These are phyloP conservation scores for Macaranga tanarius DNA, from an alignment of 441 rosid genomes.

Conservation along the genomic window DNA sequence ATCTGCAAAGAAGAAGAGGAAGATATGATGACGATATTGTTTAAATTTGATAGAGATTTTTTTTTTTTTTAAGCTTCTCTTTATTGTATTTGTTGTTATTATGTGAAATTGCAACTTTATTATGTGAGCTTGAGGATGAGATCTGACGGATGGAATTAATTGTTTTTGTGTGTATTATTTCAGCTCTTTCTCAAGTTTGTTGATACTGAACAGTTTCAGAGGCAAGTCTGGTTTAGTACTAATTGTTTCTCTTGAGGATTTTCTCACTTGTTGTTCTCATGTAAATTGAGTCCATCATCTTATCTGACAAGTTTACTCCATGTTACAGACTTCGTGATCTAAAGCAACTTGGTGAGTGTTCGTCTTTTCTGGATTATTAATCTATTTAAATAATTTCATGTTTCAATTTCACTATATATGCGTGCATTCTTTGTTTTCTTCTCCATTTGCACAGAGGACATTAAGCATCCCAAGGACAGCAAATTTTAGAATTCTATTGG, in stretches of 20 bases:
- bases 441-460: slow-evolving; percentile 1
- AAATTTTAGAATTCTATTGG: background rate
- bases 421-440: background rate
- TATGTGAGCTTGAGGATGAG: background rate
- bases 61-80: background rate
- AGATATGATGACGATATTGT: too few species aligned
- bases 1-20: too few species aligned
- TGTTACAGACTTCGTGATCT: slow-evolving; percentile 72
- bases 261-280: background rate
- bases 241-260: slow-evolving; percentile 1
- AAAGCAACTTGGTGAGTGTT: slow-evolving; percentile 64
- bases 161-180: slow-evolving; percentile 1
- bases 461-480: background rate
- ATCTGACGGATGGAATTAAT: background rate
- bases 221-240: slow-evolving; percentile 47
- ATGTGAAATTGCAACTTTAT: background rate
- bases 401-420: background rate
- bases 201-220: slow-evolving; percentile 66
- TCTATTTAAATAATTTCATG: background rate
- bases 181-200: slow-evolving; percentile 46
- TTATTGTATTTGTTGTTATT: background rate
- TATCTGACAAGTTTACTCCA: slow-evolving; percentile 23
- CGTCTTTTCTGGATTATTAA: background rate
- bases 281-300: slow-evolving; percentile 12
- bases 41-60: too few species aligned